These are phyloP conservation scores for Diaporthe citri DNA, from an alignment of 2,329 filamentous ascomycete genomes.

Conservation along the genomic window DNA sequence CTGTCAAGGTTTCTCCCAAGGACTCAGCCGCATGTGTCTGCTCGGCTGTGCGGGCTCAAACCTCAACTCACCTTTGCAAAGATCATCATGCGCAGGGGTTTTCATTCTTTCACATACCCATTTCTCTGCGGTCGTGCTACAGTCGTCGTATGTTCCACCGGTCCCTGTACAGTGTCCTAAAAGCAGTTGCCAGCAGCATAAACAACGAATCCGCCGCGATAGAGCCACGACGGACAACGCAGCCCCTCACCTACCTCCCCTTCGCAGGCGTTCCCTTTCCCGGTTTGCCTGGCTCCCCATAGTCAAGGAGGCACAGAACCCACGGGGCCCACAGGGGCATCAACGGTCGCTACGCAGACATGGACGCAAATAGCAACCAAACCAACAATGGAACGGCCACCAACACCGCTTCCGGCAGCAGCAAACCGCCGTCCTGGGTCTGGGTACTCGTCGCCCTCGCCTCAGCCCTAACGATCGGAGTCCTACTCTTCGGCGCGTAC, in stretches of 20 bases:
- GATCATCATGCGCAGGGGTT: not conserved
- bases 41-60: constrained; percentile 3
- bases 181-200: not conserved
- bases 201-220: constrained; percentile 5
- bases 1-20: not conserved
- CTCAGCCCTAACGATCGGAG: constrained; percentile 14
- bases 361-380: not conserved
- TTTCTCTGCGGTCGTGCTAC: not conserved
- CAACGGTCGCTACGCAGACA: not conserved
- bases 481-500: not conserved
- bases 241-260: no score
- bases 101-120: not conserved
- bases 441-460: constrained; percentile 38
- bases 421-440: constrained; percentile 18
- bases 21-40: constrained; percentile 13
- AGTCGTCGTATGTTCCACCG: not conserved
- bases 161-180: not conserved
- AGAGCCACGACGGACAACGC: not conserved
- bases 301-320: not conserved
- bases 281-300: not conserved
- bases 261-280: not conserved
- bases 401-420: not conserved
- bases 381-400: not conserved
- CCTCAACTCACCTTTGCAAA: not conserved
- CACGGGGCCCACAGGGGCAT: not conserved